Evolutionary conservation across 2,329 filamentous ascomycete species (phyloP).

Genomic region (Zymoseptoria tritici): DNA sequence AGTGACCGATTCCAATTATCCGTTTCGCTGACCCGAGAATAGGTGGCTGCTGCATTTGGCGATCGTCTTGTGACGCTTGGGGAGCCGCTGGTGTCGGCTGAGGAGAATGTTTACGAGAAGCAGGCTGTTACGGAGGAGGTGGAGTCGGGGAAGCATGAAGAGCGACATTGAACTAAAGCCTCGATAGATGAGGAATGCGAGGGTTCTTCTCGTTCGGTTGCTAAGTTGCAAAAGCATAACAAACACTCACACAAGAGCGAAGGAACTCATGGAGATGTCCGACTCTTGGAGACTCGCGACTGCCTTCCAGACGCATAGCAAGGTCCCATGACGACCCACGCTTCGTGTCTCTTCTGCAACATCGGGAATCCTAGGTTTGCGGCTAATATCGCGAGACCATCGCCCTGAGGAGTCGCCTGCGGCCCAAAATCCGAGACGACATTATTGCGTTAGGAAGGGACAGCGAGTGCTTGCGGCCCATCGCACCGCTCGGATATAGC

Average conservation of each 20-base stretch:
- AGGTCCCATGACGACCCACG: background rate
- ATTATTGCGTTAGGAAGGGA: too few species aligned
- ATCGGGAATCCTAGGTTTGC: background rate
- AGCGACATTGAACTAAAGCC: background rate
- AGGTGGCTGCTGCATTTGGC: slow-evolving; percentile 27
- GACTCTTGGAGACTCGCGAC: background rate
- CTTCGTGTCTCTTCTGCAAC: background rate
- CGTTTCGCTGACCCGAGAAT: too few species aligned
- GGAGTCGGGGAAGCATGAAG: background rate
- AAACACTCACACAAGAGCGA: background rate
- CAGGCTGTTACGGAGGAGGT: slow-evolving; percentile 7
- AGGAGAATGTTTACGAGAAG: slow-evolving; percentile 17
- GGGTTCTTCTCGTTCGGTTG: background rate
- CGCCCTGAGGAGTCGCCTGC: too few species aligned
- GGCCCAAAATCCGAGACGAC: too few species aligned
- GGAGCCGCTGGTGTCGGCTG: slow-evolving; percentile 19
- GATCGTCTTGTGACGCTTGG: slow-evolving; percentile 26
- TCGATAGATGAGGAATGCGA: background rate
- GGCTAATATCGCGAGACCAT: too few species aligned
- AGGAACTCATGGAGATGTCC: background rate
- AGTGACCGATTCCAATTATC: too few species aligned
- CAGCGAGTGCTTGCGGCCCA: too few species aligned
- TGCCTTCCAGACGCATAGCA: background rate
- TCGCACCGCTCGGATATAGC: too few species aligned
- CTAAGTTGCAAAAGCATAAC: background rate